phyloP scores from a whole-genome alignment of 306 rosid genomes.

The Cicer yamashitae region DNA sequence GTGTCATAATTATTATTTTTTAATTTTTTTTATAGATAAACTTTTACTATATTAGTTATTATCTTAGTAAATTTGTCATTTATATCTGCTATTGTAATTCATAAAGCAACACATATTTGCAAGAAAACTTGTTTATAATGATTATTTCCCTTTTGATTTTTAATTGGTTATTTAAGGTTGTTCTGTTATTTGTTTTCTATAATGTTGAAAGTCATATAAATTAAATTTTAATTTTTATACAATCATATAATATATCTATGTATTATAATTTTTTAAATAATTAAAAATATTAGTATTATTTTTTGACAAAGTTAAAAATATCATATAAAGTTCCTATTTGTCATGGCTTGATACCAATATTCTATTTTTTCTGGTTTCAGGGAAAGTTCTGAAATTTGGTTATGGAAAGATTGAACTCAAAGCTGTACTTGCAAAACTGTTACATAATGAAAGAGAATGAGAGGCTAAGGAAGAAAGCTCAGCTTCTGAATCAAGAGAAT shows the following conservation, averaged over 20 bases:
- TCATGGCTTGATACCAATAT: background rate
- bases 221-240: background rate
- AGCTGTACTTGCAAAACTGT: slow-evolving; percentile 91
- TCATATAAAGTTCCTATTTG: slow-evolving; percentile 18
- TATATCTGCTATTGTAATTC: slow-evolving; percentile 52
- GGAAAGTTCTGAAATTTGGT: slow-evolving; percentile 9
- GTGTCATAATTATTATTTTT: slow-evolving; percentile 43
- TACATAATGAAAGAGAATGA: slow-evolving; percentile 97
- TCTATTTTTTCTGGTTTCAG: slow-evolving; percentile 42
- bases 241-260: background rate
- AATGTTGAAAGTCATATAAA: background rate
- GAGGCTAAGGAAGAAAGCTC: slow-evolving; percentile 95
- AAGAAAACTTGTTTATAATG: slow-evolving; percentile 31
- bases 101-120: slow-evolving; percentile 46
- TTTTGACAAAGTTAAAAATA: background rate
- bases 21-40: no score
- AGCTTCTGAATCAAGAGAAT: slow-evolving; percentile 92
- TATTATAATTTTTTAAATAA: no score
- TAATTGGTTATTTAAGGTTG: no score
- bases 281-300: no score
- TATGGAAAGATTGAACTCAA: slow-evolving; percentile 96
- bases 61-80: no score
- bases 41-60: no score
- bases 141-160: no score
- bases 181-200: background rate